Conservation (phyloP, 306 rosid species). For the Quercus ilex region DNA sequence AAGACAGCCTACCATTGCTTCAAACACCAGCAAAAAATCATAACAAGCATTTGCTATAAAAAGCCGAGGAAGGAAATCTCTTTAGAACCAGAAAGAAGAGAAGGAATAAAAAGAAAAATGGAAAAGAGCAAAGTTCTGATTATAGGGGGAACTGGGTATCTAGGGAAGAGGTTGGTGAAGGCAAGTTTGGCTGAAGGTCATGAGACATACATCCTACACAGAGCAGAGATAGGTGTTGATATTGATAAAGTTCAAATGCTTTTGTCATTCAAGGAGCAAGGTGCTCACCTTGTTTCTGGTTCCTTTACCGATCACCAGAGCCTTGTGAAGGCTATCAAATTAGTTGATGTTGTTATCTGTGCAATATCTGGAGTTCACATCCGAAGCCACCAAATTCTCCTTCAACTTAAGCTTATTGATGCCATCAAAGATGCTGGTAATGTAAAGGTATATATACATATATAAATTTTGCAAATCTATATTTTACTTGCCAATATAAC, state of each 20-base stretch:
- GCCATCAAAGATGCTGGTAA: conserved; percentile 75
- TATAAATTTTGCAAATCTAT: too few species aligned
- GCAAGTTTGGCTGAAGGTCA: conserved; percentile 57
- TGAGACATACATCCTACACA: conserved; percentile 50
- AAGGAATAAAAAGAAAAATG: conserved; percentile 9
- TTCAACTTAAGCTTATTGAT: conserved; percentile 65
- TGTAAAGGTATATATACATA: conserved; percentile 40
- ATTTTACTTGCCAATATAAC: too few species aligned
- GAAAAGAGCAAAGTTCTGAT: conserved; percentile 54
- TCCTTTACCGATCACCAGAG: conserved; percentile 46
- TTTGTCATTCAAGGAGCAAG: conserved; percentile 53
- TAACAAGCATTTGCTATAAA: background rate
- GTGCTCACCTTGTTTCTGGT: conserved; percentile 50
- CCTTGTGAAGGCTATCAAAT: conserved; percentile 58
- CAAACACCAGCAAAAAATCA: background rate
- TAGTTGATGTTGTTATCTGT: conserved; percentile 64
- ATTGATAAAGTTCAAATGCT: conserved; percentile 66
- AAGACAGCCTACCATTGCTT: too few species aligned
- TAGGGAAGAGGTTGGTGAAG: conserved; percentile 72
- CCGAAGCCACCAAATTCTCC: conserved; percentile 61
- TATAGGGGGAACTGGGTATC: conserved; percentile 78
- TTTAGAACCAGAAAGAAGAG: background rate
- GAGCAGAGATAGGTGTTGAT: conserved; percentile 71
- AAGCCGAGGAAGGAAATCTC: background rate
- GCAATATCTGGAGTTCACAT: conserved; percentile 72